A percentile compares a stretch with the other conserved stretches of the same genome.
These are phyloP conservation scores for Ustilago bromivora DNA, from an alignment of 1,284 basidiomycete species.

Conservation along the genomic window DNA sequence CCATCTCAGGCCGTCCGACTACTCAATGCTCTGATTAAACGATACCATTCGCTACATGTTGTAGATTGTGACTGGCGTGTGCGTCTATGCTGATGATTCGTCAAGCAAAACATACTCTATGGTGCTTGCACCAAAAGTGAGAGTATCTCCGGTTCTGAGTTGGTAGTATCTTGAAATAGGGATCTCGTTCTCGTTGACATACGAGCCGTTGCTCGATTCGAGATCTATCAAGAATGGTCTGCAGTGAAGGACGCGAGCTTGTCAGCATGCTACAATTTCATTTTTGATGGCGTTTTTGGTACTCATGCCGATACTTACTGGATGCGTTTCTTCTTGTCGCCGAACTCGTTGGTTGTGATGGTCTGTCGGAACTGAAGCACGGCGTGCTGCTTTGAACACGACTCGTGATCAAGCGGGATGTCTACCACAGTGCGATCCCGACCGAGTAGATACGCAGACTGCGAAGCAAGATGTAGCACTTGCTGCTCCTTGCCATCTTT, in stretches of 20 bases:
- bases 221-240: constrained; percentile 82
- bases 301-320: constrained; percentile 9
- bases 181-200: constrained; percentile 87
- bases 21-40: background rate
- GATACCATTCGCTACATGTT: background rate
- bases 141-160: constrained; percentile 80
- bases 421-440: constrained; percentile 80
- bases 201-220: constrained; percentile 94
- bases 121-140: constrained; percentile 62
- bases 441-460: constrained; percentile 94
- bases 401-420: constrained; percentile 91
- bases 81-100: constrained; percentile 40
- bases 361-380: constrained; percentile 93
- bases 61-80: background rate
- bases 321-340: constrained; percentile 75
- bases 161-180: constrained; percentile 92
- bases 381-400: constrained; percentile 98
- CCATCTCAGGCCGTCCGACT: background rate
- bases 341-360: constrained; percentile 87
- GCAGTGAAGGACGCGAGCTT: background rate
- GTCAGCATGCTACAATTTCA: background rate
- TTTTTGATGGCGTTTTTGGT: too few relatives aligned
- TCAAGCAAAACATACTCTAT: constrained; percentile 65
- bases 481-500: constrained; percentile 87
- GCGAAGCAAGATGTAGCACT: constrained; percentile 72